Percentiles rank a stretch among this genome's conserved stretches.
phyloP scores from a whole-genome alignment of 768 basidiomycete genomes.

The Nevesoporus exiguus region DNA sequence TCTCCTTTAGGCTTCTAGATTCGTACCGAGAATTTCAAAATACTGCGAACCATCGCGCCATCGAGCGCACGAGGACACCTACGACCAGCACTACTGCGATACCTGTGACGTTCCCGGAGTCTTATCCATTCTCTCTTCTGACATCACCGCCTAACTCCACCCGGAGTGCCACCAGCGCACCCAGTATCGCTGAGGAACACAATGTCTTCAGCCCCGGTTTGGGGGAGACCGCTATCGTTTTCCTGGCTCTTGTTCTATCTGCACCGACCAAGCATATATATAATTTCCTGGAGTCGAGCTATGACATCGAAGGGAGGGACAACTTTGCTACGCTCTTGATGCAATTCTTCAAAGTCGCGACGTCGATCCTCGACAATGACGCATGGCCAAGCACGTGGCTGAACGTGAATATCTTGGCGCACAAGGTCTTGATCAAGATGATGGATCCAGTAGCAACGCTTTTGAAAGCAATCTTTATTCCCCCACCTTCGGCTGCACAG shows the following conservation, averaged over 20 bases:
- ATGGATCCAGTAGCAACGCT: slow-evolving; percentile 77
- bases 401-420: slow-evolving; percentile 84
- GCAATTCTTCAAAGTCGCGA: slow-evolving; percentile 77
- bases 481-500: slow-evolving; percentile 54
- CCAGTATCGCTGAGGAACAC: slow-evolving; percentile 44
- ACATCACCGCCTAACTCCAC: slow-evolving; percentile 58
- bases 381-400: slow-evolving; percentile 91
- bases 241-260: slow-evolving; percentile 78
- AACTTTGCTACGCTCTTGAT: slow-evolving; percentile 67
- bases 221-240: slow-evolving; percentile 83
- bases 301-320: slow-evolving; percentile 88
- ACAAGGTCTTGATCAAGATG: slow-evolving; percentile 84
- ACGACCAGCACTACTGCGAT: slow-evolving; percentile 53
- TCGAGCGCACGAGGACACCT: slow-evolving; percentile 63
- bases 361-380: slow-evolving; percentile 79
- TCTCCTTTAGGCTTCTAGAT: slow-evolving; percentile 62
- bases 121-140: slow-evolving; percentile 87
- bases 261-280: slow-evolving; percentile 74
- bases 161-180: slow-evolving; percentile 40
- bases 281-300: slow-evolving; percentile 70
- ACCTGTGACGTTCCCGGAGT: slow-evolving; percentile 88
- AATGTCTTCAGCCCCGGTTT: slow-evolving; percentile 66
- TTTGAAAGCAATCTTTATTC: slow-evolving; percentile 80
- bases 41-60: slow-evolving; percentile 58
- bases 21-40: slow-evolving; percentile 83